phyloP scores from a whole-genome alignment of 495 filamentous ascomycete genomes.

The Podospora fimiseda region DNA sequence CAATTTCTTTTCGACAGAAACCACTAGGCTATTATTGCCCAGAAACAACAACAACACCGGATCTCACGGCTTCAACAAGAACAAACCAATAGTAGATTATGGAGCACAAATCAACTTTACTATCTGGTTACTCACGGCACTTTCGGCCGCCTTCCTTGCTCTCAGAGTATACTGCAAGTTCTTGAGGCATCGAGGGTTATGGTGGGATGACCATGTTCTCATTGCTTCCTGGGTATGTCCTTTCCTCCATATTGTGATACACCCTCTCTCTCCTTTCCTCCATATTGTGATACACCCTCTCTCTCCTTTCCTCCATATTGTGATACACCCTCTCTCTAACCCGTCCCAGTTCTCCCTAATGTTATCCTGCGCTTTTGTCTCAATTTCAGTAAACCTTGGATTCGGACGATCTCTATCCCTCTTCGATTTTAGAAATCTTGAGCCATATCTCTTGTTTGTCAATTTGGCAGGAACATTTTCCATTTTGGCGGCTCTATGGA shows the following conservation, averaged over 20 bases:
- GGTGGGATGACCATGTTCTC: constrained; percentile 35
- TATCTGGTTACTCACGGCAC: constrained; percentile 31
- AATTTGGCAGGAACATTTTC: constrained; percentile 29
- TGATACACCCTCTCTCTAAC: neutral
- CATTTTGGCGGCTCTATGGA: constrained; percentile 29
- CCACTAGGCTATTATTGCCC: neutral
- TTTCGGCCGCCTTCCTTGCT: constrained; percentile 31
- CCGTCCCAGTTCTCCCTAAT: neutral
- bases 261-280: neutral
- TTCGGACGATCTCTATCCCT: constrained; percentile 23
- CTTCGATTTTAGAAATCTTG: constrained; percentile 19
- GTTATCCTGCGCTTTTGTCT: constrained; percentile 61
- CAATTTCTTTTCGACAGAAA: constrained; percentile 3
- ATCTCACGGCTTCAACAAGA: constrained; percentile 8
- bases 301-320: neutral
- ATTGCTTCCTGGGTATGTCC: constrained; percentile 34
- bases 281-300: too few species aligned
- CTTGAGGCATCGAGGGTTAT: constrained; percentile 24
- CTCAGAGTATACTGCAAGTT: constrained; percentile 33
- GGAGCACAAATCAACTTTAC: constrained; percentile 37
- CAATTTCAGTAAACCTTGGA: constrained; percentile 28
- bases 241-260: neutral
- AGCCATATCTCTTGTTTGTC: constrained; percentile 20
- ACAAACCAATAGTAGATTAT: constrained; percentile 16
- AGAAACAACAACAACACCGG: constrained; percentile 3